A percentile compares a stretch with the other conserved stretches of the same genome.
Evolutionary conservation across 179 eudicot species (phyloP).

Genomic region (Patellifolia procumbens): DNA sequence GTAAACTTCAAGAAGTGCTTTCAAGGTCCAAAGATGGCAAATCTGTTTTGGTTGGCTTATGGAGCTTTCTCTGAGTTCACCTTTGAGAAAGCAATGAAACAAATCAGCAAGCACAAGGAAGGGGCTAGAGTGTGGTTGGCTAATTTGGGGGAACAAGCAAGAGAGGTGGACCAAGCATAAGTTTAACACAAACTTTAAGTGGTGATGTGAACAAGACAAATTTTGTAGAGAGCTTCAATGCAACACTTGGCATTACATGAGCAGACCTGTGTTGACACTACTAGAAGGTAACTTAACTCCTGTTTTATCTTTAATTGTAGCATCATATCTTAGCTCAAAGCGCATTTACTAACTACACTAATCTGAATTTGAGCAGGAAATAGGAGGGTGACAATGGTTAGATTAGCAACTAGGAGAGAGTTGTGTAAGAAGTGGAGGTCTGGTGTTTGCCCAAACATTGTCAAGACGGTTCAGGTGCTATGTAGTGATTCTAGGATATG

Average conservation of each 20-base stretch:
- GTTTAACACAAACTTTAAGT: not conserved
- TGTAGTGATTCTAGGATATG: not conserved
- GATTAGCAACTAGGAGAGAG: not conserved
- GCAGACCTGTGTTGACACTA: not conserved
- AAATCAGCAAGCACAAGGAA: not conserved
- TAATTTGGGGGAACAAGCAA: not conserved
- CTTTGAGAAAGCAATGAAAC: not conserved
- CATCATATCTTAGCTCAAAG: too few relatives aligned
- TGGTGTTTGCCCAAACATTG: not conserved
- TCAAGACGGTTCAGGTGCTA: not conserved
- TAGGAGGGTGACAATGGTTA: not conserved
- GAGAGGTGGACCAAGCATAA: not conserved
- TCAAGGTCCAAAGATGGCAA: not conserved
- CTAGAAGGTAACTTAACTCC: not conserved
- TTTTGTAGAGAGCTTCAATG: slow-evolving; percentile 12
- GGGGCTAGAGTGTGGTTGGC: not conserved
- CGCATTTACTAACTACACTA: not conserved
- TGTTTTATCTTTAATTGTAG: too few relatives aligned
- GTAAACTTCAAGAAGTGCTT: not conserved
- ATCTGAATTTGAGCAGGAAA: not conserved
- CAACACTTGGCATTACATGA: not conserved
- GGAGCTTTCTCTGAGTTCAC: not conserved
- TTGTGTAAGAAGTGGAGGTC: not conserved
- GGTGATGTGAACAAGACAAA: slow-evolving; percentile 5
- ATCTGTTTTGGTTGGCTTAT: not conserved